phyloP scores from a whole-genome alignment of 805 yeast species.

The Starmerella powellii region DNA sequence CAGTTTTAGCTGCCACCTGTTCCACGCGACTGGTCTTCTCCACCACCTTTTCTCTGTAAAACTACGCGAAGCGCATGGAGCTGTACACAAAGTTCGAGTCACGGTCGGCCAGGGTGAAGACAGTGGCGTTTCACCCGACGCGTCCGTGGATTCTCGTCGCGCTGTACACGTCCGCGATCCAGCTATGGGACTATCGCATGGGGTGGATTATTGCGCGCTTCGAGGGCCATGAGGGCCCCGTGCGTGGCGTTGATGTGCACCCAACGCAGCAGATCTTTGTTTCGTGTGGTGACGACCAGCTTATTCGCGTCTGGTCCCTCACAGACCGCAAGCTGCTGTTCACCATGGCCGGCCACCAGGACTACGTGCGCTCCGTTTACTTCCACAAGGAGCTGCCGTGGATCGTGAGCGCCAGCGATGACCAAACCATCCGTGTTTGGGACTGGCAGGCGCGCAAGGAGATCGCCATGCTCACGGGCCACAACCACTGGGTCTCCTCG shows the following conservation, averaged over 20 bases:
- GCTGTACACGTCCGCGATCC: conserved; percentile 94
- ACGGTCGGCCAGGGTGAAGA: conserved; percentile 93
- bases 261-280: conserved; percentile 96
- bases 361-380: conserved; percentile 84
- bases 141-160: conserved; percentile 95
- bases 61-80: conserved; percentile 10
- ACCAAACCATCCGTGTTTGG: conserved; percentile 98
- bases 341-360: conserved; percentile 86
- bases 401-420: conserved; percentile 93
- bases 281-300: conserved; percentile 94
- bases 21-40: not conserved
- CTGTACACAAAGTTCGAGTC: conserved; percentile 64
- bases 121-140: conserved; percentile 92
- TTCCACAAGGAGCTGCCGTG: conserved; percentile 96
- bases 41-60: not conserved
- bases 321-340: conserved; percentile 74
- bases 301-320: conserved; percentile 91
- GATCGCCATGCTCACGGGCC: conserved; percentile 94
- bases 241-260: conserved; percentile 88
- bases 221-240: conserved; percentile 98
- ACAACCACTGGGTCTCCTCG: conserved; percentile 95
- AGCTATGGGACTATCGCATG: conserved; percentile 99
- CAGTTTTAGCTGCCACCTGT: not conserved
- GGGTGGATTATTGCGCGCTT: conserved; percentile 92
- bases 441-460: conserved; percentile 99